Percentiles rank a stretch among this genome's conserved stretches.
phyloP scores from a whole-genome alignment of 345 rosid species.

The Rhodomyrtus tomentosa region DNA sequence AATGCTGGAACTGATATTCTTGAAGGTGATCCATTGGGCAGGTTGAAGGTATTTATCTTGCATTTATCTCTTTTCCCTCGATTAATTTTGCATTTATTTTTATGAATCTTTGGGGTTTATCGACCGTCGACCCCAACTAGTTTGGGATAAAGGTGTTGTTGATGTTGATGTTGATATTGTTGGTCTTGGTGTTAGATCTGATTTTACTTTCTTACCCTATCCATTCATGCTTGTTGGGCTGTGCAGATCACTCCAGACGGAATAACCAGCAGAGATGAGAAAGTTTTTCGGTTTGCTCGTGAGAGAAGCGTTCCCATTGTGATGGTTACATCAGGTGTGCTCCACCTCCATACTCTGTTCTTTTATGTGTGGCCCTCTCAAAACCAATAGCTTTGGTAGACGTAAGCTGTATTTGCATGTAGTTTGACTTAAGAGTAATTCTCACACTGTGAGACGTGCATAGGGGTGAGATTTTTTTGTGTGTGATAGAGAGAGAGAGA shows the following conservation, averaged over 20 bases:
- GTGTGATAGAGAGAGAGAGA: no score
- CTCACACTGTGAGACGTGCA: no score
- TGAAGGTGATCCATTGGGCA: conserved; percentile 92
- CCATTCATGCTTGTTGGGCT: not conserved
- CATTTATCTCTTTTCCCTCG: no score
- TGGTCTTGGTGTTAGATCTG: not conserved
- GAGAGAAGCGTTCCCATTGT: conserved; percentile 62
- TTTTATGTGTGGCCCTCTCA: not conserved
- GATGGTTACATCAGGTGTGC: conserved; percentile 87
- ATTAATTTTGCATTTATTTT: no score
- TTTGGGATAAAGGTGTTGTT: no score
- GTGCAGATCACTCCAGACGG: conserved; percentile 79
- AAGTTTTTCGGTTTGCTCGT: conserved; percentile 67
- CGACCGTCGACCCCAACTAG: no score
- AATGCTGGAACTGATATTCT: conserved; percentile 97
- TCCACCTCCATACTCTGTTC: not conserved
- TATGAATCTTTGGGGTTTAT: no score
- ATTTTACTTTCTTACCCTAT: not conserved
- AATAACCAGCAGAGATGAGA: conserved; percentile 70
- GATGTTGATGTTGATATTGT: no score
- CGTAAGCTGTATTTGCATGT: not conserved
- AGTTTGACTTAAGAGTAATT: no score
- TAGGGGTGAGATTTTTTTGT: no score
- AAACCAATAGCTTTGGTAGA: not conserved
- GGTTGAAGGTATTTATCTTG: conserved; percentile 48